Evolutionary conservation across 257 asterid species (phyloP).

Genomic region (Solanum lignicaule): DNA sequence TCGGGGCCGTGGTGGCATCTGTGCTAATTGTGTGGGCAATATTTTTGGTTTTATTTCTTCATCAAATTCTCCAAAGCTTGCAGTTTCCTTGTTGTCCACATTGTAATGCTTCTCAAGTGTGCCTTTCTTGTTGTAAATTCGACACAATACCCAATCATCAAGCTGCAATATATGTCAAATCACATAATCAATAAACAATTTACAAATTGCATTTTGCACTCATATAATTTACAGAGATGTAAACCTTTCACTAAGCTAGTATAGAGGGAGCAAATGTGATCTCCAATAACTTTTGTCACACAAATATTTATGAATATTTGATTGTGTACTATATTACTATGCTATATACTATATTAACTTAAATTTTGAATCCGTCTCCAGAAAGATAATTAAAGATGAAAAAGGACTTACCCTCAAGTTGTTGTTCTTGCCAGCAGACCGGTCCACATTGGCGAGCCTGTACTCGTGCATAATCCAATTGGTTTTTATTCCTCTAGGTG

Average conservation of each 20-base stretch:
- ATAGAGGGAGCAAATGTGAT: neutral
- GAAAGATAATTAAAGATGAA: no score
- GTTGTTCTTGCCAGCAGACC: slow-evolving; percentile 45
- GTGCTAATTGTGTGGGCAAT: neutral
- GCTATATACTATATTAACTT: neutral
- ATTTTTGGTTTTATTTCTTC: slow-evolving; percentile 37
- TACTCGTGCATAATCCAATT: slow-evolving; percentile 81
- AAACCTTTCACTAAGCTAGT: no score
- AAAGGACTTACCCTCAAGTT: slow-evolving; percentile 24
- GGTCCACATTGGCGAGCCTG: slow-evolving; percentile 56
- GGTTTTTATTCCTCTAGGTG: slow-evolving; percentile 53
- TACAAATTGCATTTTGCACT: neutral
- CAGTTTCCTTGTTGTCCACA: slow-evolving; percentile 9
- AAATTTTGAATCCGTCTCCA: neutral
- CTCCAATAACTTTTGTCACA: neutral
- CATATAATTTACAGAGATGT: neutral
- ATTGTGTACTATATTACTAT: no score
- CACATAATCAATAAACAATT: neutral
- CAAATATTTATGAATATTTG: no score
- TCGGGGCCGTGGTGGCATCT: slow-evolving; percentile 8
- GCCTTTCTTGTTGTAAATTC: slow-evolving; percentile 70
- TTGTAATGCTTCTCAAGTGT: slow-evolving; percentile 30
- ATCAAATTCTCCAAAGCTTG: slow-evolving; percentile 11
- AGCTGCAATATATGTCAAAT: slow-evolving; percentile 25
- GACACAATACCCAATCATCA: slow-evolving; percentile 68